Evolutionary conservation across 768 basidiomycete species (phyloP).

Genomic region (Naematelia encephala): DNA sequence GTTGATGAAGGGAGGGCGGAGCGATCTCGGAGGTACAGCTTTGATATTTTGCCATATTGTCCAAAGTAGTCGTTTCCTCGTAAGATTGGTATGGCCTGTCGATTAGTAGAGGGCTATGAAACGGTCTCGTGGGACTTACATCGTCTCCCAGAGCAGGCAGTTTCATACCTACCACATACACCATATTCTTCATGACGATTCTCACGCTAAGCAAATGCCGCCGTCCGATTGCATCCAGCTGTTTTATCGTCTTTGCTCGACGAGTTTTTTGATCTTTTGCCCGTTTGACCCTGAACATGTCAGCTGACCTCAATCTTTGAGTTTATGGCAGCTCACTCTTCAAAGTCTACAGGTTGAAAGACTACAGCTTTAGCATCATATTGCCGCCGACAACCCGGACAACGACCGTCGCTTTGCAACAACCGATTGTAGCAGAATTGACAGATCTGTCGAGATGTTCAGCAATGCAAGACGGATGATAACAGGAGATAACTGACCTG

Average conservation of each 20-base stretch:
- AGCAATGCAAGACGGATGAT: not conserved
- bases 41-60: constrained; percentile 95
- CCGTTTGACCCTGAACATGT: constrained; percentile 72
- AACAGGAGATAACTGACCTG: constrained; percentile 63
- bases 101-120: not conserved
- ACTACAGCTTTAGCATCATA: constrained; percentile 91
- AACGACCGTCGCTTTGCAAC: constrained; percentile 91
- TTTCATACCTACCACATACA: constrained; percentile 93
- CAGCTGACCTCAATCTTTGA: not conserved
- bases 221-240: constrained; percentile 78
- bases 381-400: constrained; percentile 89
- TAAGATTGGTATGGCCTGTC: constrained; percentile 80
- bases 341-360: constrained; percentile 89
- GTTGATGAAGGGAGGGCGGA: constrained; percentile 59
- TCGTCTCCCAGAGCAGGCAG: constrained; percentile 94
- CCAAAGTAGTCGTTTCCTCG: constrained; percentile 97
- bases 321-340: constrained; percentile 69
- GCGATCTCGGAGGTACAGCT: constrained; percentile 89
- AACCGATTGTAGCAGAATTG: constrained; percentile 99
- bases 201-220: constrained; percentile 86
- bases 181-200: constrained; percentile 93
- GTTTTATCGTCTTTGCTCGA: constrained; percentile 90
- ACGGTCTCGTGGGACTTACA: constrained; percentile 56
- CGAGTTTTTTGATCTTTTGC: constrained; percentile 93
- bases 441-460: constrained; percentile 69